Conservation (phyloP, 1,284 basidiomycete species). For the Jaminaea rosea region DNA sequence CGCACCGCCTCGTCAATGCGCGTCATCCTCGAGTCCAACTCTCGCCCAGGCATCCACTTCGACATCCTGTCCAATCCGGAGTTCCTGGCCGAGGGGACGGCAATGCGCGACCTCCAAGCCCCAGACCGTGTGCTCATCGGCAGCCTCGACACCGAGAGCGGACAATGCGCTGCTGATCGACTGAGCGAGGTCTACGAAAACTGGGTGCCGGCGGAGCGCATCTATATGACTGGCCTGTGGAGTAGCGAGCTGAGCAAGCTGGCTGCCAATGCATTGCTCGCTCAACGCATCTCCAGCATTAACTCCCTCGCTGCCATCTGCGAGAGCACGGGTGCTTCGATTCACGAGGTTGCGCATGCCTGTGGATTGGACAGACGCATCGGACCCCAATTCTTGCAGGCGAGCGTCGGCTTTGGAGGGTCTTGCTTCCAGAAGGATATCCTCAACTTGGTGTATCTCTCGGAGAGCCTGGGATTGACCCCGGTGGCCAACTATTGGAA, state of each 20-base stretch:
- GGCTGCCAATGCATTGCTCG: conserved; percentile 96
- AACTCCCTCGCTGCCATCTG: conserved; percentile 98
- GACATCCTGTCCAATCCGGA: conserved; percentile 99
- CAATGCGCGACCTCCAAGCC: conserved; percentile 73
- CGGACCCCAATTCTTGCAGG: conserved; percentile 90
- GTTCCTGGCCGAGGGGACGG: conserved; percentile 96
- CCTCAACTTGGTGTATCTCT: conserved; percentile 87
- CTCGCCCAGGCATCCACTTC: conserved; percentile 78
- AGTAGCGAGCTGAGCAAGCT: conserved; percentile 97
- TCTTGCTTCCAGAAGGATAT: conserved; percentile 89
- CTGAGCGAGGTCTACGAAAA: conserved; percentile 78
- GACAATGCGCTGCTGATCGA: conserved; percentile 67
- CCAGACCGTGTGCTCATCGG: conserved; percentile 97
- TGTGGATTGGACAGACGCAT: conserved; percentile 87
- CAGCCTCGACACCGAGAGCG: conserved; percentile 77
- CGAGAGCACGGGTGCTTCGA: conserved; percentile 97
- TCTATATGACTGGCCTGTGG: conserved; percentile 94
- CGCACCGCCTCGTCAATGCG: conserved; percentile 98
- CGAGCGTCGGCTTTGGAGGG: conserved; percentile 91
- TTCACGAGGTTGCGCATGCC: conserved; percentile 92
- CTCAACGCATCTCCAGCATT: conserved; percentile 87
- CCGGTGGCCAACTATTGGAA: conserved; percentile 97
- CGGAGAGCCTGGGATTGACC: conserved; percentile 83
- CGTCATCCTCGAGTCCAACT: conserved; percentile 96
- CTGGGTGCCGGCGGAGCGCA: conserved; percentile 82